Evolutionary conservation across 2,329 filamentous ascomycete genomes (phyloP).

Genomic region (Dryadomyces sulphureus): DNA sequence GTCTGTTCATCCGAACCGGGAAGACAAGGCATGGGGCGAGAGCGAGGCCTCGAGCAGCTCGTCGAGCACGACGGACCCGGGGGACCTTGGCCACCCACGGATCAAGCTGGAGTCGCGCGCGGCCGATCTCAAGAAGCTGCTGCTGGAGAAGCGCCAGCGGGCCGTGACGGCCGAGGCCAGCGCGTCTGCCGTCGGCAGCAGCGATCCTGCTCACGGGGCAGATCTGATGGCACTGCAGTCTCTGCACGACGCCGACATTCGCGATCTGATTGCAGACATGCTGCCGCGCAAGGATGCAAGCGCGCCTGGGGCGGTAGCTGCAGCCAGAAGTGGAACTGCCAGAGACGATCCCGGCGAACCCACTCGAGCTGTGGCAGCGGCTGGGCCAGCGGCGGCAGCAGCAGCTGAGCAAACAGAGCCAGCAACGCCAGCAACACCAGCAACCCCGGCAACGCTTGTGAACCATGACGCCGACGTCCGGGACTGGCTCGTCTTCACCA

Average conservation of each 20-base stretch:
- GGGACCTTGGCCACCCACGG: not conserved
- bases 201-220: too few species aligned
- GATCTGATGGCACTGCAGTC: too few species aligned
- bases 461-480: constrained; percentile 3
- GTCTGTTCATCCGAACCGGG: too few species aligned
- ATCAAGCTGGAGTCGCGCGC: constrained; percentile 1
- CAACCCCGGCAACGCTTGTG: not conserved
- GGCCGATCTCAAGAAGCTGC: constrained; percentile 3
- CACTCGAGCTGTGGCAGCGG: not conserved
- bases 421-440: not conserved
- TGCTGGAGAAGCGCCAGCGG: not conserved
- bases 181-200: not conserved
- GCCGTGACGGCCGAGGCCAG: not conserved
- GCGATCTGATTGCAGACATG: constrained; percentile 4
- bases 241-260: constrained; percentile 4
- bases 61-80: too few species aligned
- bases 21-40: too few species aligned
- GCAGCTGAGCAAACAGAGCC: too few species aligned
- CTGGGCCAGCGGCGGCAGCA: too few species aligned
- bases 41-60: too few species aligned
- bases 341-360: not conserved
- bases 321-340: too few species aligned
- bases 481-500: constrained; percentile 9
- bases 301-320: not conserved
- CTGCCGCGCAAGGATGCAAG: not conserved